These are phyloP conservation scores for Obba rivulosa DNA, from an alignment of 768 basidiomycete genomes.

Conservation along the genomic window DNA sequence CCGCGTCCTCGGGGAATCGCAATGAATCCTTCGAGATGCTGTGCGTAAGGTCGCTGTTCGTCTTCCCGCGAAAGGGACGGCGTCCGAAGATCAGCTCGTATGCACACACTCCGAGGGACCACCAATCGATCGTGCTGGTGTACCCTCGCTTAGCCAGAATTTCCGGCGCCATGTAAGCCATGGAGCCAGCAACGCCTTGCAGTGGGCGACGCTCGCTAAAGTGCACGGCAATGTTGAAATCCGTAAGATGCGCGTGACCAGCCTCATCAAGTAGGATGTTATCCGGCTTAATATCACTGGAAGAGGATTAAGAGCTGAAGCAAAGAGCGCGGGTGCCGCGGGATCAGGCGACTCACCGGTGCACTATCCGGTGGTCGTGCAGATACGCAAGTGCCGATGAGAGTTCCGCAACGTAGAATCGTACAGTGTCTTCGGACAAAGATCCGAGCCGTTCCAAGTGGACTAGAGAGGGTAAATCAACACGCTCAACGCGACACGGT, in stretches of 20 bases:
- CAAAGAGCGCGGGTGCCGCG: conserved; percentile 20
- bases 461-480: conserved; percentile 41
- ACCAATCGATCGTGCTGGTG: conserved; percentile 93
- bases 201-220: conserved; percentile 80
- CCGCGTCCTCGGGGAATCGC: conserved; percentile 87
- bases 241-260: conserved; percentile 94
- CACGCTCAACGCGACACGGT: neutral
- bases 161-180: conserved; percentile 98
- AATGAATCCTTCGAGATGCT: conserved; percentile 86
- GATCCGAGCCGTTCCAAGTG: conserved; percentile 80
- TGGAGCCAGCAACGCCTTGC: conserved; percentile 92
- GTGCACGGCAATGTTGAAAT: conserved; percentile 99
- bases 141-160: conserved; percentile 93
- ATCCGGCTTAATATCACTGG: conserved; percentile 93
- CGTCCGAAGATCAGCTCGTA: conserved; percentile 91
- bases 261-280: conserved; percentile 94
- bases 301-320: conserved; percentile 11
- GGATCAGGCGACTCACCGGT: conserved; percentile 58
- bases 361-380: conserved; percentile 92
- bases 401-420: conserved; percentile 87
- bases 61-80: conserved; percentile 88
- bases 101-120: conserved; percentile 91
- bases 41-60: conserved; percentile 88
- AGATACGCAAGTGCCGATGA: conserved; percentile 85
- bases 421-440: conserved; percentile 71